Evolutionary conservation across 352 stramenopile genomes (phyloP).

Genomic region (Paralagenidium karlingii): DNA sequence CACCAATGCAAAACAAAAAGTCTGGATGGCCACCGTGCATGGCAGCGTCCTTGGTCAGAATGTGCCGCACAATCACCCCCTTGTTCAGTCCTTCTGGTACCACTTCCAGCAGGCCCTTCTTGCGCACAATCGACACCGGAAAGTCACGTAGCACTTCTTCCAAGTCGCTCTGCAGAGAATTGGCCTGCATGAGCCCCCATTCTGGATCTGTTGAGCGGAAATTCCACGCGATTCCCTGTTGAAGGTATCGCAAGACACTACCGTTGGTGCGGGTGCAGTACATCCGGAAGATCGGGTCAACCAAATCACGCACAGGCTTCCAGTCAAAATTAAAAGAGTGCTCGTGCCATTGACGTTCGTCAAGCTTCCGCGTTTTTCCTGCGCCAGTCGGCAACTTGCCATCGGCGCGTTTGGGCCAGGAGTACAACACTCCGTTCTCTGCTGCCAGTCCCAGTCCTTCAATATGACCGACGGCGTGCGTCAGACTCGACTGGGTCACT

Average conservation of each 20-base stretch:
- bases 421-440: constrained; percentile 92
- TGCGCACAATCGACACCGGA: constrained; percentile 65
- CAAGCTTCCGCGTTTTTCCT: too few species aligned
- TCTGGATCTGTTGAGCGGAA: constrained; percentile 96
- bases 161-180: constrained; percentile 83
- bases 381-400: too few species aligned
- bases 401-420: constrained; percentile 36
- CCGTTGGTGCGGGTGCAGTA: constrained; percentile 95
- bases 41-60: constrained; percentile 79
- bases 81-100: constrained; percentile 94
- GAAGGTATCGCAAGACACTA: constrained; percentile 86
- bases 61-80: constrained; percentile 92
- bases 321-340: constrained; percentile 83
- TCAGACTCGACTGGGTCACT: constrained; percentile 85
- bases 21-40: constrained; percentile 80
- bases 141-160: constrained; percentile 65
- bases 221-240: constrained; percentile 94
- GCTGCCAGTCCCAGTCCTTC: constrained; percentile 88
- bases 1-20: constrained; percentile 94
- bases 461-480: constrained; percentile 86
- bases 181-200: constrained; percentile 92
- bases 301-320: constrained; percentile 84
- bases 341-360: constrained; percentile 55
- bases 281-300: constrained; percentile 89
- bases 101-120: constrained; percentile 92